Conservation (phyloP, 176 grass and related monocot species). For the Rhynchospora pubera region DNA sequence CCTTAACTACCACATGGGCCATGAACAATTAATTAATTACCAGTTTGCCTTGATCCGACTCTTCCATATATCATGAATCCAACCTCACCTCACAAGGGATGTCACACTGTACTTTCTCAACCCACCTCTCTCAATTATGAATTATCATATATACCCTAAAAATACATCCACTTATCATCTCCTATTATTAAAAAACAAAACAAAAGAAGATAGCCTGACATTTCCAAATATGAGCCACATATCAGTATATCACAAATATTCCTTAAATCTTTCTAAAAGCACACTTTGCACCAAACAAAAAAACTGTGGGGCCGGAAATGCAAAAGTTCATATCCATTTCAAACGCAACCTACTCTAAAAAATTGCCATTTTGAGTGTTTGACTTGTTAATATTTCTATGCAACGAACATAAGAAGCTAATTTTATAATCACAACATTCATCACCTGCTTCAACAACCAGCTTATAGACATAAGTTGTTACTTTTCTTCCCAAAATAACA, state of each 20-base stretch:
- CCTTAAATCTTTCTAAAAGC: background rate
- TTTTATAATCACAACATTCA: background rate
- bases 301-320: background rate
- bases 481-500: background rate
- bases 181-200: background rate
- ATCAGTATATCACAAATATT: background rate
- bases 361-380: background rate
- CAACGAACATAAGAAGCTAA: background rate
- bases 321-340: background rate
- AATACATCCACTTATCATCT: background rate
- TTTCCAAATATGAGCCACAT: background rate
- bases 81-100: slow-evolving; percentile 21
- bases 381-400: background rate
- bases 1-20: slow-evolving; percentile 21
- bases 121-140: slow-evolving; percentile 8
- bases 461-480: background rate
- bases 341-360: background rate
- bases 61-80: background rate
- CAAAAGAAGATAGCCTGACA: background rate
- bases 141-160: background rate
- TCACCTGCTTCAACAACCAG: background rate
- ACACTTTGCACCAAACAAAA: background rate
- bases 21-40: slow-evolving; percentile 14
- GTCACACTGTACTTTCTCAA: background rate
- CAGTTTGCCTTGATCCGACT: background rate